Evolutionary conservation across 179 eudicot species (phyloP).

Genomic region (Amaranthus tricolor): DNA sequence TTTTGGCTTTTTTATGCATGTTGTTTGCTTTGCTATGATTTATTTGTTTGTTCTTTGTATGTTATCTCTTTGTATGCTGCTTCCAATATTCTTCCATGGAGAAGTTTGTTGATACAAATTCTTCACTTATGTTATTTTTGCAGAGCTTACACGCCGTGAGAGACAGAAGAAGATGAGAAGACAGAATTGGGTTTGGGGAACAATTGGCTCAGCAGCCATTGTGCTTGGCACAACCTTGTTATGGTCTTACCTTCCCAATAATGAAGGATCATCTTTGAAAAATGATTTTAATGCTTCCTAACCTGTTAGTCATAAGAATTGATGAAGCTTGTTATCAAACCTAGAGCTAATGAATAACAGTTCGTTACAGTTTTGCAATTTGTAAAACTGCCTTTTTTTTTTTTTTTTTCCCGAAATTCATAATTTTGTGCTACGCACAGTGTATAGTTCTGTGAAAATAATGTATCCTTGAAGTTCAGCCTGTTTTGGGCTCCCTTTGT

Average conservation of each 20-base stretch:
- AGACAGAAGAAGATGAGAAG: constrained; percentile 73
- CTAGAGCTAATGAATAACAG: constrained; percentile 12
- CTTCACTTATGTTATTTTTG: not conserved
- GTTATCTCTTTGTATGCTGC: too few relatives aligned
- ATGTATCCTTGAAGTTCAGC: constrained; percentile 16
- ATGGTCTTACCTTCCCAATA: constrained; percentile 73
- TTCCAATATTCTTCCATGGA: not conserved
- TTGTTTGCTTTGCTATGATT: not conserved
- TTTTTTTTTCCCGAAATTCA: constrained; percentile 21
- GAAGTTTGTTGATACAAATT: not conserved
- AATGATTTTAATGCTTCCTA: constrained; percentile 28
- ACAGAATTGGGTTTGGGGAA: constrained; percentile 82
- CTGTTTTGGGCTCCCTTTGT: constrained; percentile 10
- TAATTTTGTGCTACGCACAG: constrained; percentile 32
- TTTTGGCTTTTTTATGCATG: not conserved
- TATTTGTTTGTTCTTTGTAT: not conserved
- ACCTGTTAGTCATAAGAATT: constrained; percentile 29
- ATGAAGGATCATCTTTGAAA: constrained; percentile 49
- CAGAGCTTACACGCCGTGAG: constrained; percentile 68
- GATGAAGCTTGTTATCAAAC: constrained; percentile 25
- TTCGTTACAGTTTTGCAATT: constrained; percentile 27
- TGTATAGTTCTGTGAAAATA: constrained; percentile 38
- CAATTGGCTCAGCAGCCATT: constrained; percentile 62
- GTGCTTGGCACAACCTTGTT: constrained; percentile 70
- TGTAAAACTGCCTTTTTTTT: constrained; percentile 32